Evolutionary conservation across 2,329 filamentous ascomycete species (phyloP), one percentile per base, ranked within the genome.

Genomic region (Coniosporium tulheliwenetii): DNA sequence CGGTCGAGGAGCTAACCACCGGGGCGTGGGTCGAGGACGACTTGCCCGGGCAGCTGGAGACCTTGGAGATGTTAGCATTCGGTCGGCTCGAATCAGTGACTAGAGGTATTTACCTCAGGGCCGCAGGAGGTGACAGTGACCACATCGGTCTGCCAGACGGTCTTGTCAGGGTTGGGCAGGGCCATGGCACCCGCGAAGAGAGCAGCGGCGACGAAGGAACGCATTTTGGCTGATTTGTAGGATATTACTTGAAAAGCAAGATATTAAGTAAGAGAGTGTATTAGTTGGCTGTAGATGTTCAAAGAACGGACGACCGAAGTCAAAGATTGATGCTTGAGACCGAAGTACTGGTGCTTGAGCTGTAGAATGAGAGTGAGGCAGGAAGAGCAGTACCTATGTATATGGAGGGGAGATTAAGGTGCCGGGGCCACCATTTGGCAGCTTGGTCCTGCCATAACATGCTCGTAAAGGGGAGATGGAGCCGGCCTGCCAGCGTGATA

Each of bases 221-320:
- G 52, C 52, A 54, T 54, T 42, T 48, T 49, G 45, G 38, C 43
- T 35, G 42, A 30, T 47, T 47, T 36, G 37, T 42, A 45, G 46
- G 43, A 40, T 34, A 41, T 38, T 41, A 38, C 40, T 15, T 39
- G 35, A 41, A 39, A 43, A 40, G 43, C 43, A 37, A 37, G 42
- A 40, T 44, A 32, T 16, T 14, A 14, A 37, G 40, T 44, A 48
- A 48, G 50, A 50, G 46, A 49, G 44, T 33, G 48, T 52, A 42
- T 32, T 46, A 38, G 40, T 45, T 47, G 33, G 43, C 5, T 15
- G 43, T 47, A 41, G 32, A 38, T 44, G 29, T 44, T 43, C 42
- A 50, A 50, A 49, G 51, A 53, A 48, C 50, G 52, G 45, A 51
- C 47, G 51, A 53, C 51, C 50, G 50, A 51, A 51, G 51, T 53